phyloP scores from a whole-genome alignment of 805 yeast genomes.

The Nakazawaea holstii region DNA sequence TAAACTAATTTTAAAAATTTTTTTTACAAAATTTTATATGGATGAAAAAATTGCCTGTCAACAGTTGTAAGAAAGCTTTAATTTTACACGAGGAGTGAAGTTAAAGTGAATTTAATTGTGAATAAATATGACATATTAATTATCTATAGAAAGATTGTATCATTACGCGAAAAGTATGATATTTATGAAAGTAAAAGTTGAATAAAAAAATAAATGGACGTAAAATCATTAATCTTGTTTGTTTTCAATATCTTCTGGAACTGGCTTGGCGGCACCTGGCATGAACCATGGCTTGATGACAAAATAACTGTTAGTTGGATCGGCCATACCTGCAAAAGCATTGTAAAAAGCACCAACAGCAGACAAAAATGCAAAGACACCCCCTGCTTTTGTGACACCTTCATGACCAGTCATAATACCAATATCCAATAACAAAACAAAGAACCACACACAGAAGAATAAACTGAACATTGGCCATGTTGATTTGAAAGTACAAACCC shows the following conservation, averaged over 20 bases:
- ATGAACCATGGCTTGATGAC: conserved; percentile 42
- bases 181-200: neutral
- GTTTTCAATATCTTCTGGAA: conserved; percentile 14
- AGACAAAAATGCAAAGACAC: conserved; percentile 38
- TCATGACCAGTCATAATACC: conserved; percentile 33
- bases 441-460: conserved; percentile 38
- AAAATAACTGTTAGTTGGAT: conserved; percentile 53
- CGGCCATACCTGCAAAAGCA: conserved; percentile 42
- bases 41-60: too few species aligned
- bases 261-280: conserved; percentile 43
- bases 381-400: conserved; percentile 37
- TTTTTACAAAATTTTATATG: too few species aligned
- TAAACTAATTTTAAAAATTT: too few species aligned
- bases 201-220: neutral
- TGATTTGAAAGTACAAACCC: conserved; percentile 43
- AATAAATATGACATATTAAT: too few species aligned
- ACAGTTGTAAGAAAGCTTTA: too few species aligned
- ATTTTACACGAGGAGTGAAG: too few species aligned
- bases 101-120: too few species aligned
- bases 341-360: conserved; percentile 41
- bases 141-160: too few species aligned
- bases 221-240: neutral
- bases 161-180: too few species aligned
- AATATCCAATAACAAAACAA: conserved; percentile 39
- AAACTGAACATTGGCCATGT: conserved; percentile 35